These are phyloP conservation scores for Colletotrichum brevisporum DNA, from an alignment of 2,329 filamentous ascomycete genomes.

Conservation along the genomic window DNA sequence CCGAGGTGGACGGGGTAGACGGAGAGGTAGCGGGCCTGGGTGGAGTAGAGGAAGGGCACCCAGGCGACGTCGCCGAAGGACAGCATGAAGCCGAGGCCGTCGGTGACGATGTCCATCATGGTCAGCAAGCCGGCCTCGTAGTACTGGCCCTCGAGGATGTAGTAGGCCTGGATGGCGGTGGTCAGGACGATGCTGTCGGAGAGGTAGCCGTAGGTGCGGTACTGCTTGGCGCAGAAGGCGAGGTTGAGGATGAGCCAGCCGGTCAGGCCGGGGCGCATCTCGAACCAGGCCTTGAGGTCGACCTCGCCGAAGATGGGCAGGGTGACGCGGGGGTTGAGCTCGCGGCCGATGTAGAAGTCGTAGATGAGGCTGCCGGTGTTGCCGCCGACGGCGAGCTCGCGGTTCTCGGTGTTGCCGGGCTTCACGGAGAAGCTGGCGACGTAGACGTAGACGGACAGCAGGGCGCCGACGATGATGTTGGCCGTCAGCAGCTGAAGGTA, in stretches of 20 bases:
- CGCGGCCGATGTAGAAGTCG: slow-evolving; percentile 83
- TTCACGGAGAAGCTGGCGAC: slow-evolving; percentile 75
- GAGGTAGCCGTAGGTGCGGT: slow-evolving; percentile 76
- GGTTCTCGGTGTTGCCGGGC: slow-evolving; percentile 69
- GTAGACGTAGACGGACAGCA: slow-evolving; percentile 74
- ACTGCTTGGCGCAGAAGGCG: slow-evolving; percentile 78
- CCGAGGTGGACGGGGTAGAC: slow-evolving; percentile 78
- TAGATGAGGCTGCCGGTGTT: slow-evolving; percentile 78
- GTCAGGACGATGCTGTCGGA: slow-evolving; percentile 79
- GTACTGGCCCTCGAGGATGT: slow-evolving; percentile 77
- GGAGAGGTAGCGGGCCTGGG: slow-evolving; percentile 77
- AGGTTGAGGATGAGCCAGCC: slow-evolving; percentile 79
- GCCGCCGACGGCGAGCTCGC: slow-evolving; percentile 77
- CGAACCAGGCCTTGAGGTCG: slow-evolving; percentile 80
- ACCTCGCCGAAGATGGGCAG: slow-evolving; percentile 76
- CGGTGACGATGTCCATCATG: slow-evolving; percentile 80
- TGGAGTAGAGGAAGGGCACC: slow-evolving; percentile 79
- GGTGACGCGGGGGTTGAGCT: slow-evolving; percentile 78
- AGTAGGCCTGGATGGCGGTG: slow-evolving; percentile 74
- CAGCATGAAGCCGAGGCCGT: slow-evolving; percentile 84
- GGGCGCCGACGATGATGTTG: slow-evolving; percentile 74
- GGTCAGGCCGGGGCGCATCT: slow-evolving; percentile 79
- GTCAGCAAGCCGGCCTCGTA: slow-evolving; percentile 81
- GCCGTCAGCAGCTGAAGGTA: slow-evolving; percentile 76
- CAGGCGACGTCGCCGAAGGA: slow-evolving; percentile 80